Conservation (phyloP, 768 basidiomycete genomes). For the Psilocybe cyanescens region DNA sequence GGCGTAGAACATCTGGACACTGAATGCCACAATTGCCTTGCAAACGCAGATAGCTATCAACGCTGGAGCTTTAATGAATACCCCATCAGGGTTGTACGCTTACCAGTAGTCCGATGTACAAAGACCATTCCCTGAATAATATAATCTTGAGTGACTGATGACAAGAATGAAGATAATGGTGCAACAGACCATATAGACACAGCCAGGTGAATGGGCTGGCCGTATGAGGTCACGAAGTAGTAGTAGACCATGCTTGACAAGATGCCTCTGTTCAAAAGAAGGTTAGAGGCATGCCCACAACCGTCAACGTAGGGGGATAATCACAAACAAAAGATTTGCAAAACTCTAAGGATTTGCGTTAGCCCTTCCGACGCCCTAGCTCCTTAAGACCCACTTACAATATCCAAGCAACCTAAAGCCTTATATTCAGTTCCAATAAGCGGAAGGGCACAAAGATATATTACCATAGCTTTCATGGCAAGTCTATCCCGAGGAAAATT, state of each 20-base stretch:
- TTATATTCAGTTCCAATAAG: not conserved
- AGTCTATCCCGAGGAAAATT: conserved; percentile 7
- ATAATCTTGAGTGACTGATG: not conserved
- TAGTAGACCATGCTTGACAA: conserved; percentile 3
- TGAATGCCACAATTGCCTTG: conserved; percentile 3
- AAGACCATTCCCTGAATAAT: conserved; percentile 3
- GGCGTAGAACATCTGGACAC: conserved; percentile 9
- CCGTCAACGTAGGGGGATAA: no score
- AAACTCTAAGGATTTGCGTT: not conserved
- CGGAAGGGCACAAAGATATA: not conserved
- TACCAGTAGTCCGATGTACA: conserved; percentile 6
- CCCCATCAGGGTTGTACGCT: not conserved
- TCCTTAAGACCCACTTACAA: not conserved
- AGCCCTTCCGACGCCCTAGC: not conserved
- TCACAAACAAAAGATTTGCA: conserved; percentile 7
- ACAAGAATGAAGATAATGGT: not conserved
- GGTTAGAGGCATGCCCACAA: no score
- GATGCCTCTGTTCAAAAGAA: not conserved
- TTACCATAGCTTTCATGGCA: not conserved
- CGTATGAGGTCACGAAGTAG: conserved; percentile 1
- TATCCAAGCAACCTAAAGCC: conserved; percentile 4
- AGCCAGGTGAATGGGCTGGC: not conserved
- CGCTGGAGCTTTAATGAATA: not conserved
- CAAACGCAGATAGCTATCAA: not conserved
- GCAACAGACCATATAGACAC: not conserved